phyloP scores from a whole-genome alignment of 2,329 filamentous ascomycete genomes.

The Epichloe sylvatica region DNA sequence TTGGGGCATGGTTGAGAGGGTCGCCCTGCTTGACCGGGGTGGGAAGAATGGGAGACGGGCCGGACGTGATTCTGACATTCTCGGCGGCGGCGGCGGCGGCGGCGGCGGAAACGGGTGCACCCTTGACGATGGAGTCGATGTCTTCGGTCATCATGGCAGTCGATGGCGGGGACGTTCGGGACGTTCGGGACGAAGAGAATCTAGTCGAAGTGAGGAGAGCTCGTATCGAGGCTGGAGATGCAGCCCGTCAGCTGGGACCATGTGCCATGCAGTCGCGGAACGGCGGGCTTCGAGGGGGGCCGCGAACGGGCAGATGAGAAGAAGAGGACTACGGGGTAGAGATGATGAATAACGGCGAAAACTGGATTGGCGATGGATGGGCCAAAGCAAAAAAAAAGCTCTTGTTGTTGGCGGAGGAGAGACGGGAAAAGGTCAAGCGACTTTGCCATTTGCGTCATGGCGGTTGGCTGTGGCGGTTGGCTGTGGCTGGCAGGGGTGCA shows the following conservation, averaged over 20 bases:
- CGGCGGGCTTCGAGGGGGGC: neutral
- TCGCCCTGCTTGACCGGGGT: constrained; percentile 41
- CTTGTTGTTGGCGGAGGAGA: no score
- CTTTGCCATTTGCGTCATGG: neutral
- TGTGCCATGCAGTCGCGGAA: constrained; percentile 1
- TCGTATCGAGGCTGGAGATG: neutral
- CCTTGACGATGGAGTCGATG: constrained; percentile 86
- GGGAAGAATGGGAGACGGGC: constrained; percentile 30
- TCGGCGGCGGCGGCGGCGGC: constrained; percentile 24
- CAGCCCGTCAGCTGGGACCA: constrained; percentile 2
- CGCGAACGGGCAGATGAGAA: neutral
- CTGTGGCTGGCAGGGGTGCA: neutral
- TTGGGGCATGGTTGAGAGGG: constrained; percentile 69
- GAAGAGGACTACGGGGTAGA: no score
- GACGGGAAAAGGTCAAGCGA: no score
- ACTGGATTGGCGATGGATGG: neutral
- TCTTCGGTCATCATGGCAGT: constrained; percentile 41
- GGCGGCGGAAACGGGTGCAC: constrained; percentile 48
- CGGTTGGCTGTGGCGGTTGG: no score
- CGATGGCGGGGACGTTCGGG: neutral
- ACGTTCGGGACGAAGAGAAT: neutral
- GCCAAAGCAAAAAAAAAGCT: no score
- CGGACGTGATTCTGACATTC: constrained; percentile 25
- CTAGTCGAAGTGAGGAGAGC: neutral
- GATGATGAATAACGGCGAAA: no score